These are phyloP conservation scores for Magnusiomyces ingens DNA, from an alignment of 1,139 yeast genomes.

Conservation along the genomic window DNA sequence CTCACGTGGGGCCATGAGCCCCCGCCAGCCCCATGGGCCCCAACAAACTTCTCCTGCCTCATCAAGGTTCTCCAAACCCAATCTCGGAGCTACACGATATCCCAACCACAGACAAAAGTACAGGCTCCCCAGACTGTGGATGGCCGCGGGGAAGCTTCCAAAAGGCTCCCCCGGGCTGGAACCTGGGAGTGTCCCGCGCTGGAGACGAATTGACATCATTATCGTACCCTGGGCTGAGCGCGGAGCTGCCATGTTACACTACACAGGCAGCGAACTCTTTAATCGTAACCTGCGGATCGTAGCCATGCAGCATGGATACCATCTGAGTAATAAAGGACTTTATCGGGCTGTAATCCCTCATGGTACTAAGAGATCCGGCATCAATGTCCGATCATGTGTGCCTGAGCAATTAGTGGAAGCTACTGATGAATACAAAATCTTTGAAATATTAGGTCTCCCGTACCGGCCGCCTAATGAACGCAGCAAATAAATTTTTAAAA, in stretches of 20 bases:
- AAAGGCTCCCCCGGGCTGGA: conserved; percentile 12
- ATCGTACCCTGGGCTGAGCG: conserved; percentile 43
- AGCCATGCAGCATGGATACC: conserved; percentile 42
- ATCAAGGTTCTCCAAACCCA: too few species aligned
- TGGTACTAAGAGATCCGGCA: conserved; percentile 15
- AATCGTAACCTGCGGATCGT: conserved; percentile 45
- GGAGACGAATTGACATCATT: conserved; percentile 54
- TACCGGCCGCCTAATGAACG: conserved; percentile 45
- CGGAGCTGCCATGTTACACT: conserved; percentile 52
- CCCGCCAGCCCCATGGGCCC: too few species aligned
- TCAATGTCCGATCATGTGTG: conserved; percentile 11
- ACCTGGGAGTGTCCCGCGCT: conserved; percentile 25
- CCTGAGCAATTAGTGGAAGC: conserved; percentile 37
- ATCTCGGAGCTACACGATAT: too few species aligned
- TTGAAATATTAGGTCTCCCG: conserved; percentile 41
- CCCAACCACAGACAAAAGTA: too few species aligned
- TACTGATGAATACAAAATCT: conserved; percentile 42
- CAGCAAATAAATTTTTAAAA: conserved; percentile 12
- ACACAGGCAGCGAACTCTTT: conserved; percentile 52
- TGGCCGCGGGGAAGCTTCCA: too few species aligned
- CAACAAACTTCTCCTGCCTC: too few species aligned
- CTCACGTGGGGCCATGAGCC: too few species aligned
- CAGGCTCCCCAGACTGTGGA: too few species aligned
- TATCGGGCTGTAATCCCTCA: conserved; percentile 22
- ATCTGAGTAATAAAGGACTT: conserved; percentile 46